Conservation (phyloP, 2,329 filamentous ascomycete species). For the Boeremia lycopersici region DNA sequence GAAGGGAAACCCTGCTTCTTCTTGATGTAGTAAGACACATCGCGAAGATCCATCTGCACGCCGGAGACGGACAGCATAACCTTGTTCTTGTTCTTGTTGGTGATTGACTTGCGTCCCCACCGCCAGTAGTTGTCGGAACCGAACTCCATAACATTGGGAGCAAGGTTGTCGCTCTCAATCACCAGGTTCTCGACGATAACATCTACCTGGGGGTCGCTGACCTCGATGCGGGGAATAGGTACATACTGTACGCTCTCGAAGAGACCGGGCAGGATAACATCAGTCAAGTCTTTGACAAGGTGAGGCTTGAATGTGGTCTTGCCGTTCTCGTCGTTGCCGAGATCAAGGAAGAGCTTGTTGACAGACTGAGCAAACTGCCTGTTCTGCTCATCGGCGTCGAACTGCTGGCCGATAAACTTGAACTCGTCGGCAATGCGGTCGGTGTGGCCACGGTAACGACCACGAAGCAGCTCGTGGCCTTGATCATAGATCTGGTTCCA, state of each 20-base stretch:
- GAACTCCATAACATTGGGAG: slow-evolving; percentile 89
- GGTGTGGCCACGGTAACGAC: slow-evolving; percentile 85
- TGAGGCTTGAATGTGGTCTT: slow-evolving; percentile 92
- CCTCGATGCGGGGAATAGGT: slow-evolving; percentile 92
- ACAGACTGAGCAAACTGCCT: slow-evolving; percentile 76
- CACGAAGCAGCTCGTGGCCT: slow-evolving; percentile 83
- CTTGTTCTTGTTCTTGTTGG: slow-evolving; percentile 81
- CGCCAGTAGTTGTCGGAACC: slow-evolving; percentile 92
- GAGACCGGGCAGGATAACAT: slow-evolving; percentile 81
- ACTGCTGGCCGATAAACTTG: slow-evolving; percentile 88
- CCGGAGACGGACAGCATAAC: slow-evolving; percentile 86
- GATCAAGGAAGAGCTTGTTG: slow-evolving; percentile 84
- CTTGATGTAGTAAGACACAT: slow-evolving; percentile 90
- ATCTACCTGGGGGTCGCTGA: slow-evolving; percentile 82
- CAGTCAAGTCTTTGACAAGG: slow-evolving; percentile 83
- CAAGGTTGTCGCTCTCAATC: slow-evolving; percentile 94
- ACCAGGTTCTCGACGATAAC: slow-evolving; percentile 92
- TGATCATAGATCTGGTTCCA: slow-evolving; percentile 87
- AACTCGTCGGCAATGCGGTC: slow-evolving; percentile 86
- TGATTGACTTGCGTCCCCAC: slow-evolving; percentile 87
- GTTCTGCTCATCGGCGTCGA: slow-evolving; percentile 87
- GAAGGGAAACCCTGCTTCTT: slow-evolving; percentile 92
- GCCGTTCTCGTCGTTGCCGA: slow-evolving; percentile 86
- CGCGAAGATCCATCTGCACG: slow-evolving; percentile 82
- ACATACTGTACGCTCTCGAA: slow-evolving; percentile 90